phyloP scores from a whole-genome alignment of 2,329 filamentous ascomycete genomes.

The Epichloe brachyelytri region DNA sequence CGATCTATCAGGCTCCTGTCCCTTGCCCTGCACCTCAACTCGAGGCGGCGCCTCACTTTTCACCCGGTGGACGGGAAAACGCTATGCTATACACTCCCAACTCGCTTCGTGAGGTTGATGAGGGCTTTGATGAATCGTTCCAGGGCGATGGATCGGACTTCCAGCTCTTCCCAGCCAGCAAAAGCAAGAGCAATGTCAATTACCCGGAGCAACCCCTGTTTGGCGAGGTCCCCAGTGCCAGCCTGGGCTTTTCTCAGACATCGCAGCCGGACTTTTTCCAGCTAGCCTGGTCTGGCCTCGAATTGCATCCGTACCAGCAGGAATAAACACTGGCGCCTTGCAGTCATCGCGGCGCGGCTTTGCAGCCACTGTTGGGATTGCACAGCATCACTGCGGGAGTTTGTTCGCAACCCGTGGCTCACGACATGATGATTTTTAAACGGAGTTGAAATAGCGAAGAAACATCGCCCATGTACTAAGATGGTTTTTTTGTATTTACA shows the following conservation, averaged over 20 bases:
- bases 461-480: background rate
- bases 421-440: background rate
- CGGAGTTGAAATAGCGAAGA: background rate
- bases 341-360: background rate
- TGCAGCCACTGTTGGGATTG: background rate
- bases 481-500: background rate
- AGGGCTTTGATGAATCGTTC: constrained; percentile 46
- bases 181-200: constrained; percentile 27
- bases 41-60: constrained; percentile 41
- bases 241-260: constrained; percentile 38
- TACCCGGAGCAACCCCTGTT: constrained; percentile 37
- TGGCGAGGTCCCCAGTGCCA: constrained; percentile 35
- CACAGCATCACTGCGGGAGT: background rate
- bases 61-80: constrained; percentile 54
- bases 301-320: background rate
- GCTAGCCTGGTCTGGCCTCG: constrained; percentile 26
- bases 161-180: constrained; percentile 40
- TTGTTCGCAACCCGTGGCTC: background rate
- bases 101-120: constrained; percentile 48
- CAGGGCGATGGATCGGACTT: constrained; percentile 46
- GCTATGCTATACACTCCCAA: constrained; percentile 57
- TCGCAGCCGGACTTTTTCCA: constrained; percentile 38
- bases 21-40: constrained; percentile 13
- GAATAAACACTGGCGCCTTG: background rate
- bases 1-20: constrained; percentile 16